phyloP scores from a whole-genome alignment of 495 filamentous ascomycete genomes.

The Aspergillus nanangensis region DNA sequence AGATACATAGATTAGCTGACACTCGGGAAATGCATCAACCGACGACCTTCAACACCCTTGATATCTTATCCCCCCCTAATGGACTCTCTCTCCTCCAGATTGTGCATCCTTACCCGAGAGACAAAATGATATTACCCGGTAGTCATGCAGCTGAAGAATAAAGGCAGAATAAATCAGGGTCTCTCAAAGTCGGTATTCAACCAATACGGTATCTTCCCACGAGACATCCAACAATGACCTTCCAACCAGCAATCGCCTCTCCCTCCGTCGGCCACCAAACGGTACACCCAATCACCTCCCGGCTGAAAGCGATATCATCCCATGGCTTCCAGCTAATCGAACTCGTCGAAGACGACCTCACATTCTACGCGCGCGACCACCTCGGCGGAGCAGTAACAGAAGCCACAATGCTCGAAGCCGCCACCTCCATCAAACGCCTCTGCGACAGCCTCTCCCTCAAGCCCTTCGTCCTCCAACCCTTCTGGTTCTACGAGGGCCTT shows the following conservation, averaged over 20 bases:
- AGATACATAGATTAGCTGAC: too few species aligned
- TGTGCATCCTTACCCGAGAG: too few species aligned
- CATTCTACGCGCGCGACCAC: slow-evolving; percentile 44
- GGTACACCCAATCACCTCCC: slow-evolving; percentile 49
- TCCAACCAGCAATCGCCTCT: slow-evolving; percentile 43
- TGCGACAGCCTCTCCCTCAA: slow-evolving; percentile 46
- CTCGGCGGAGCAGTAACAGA: slow-evolving; percentile 25
- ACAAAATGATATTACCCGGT: too few species aligned
- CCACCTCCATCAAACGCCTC: slow-evolving; percentile 16
- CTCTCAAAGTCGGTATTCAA: too few species aligned
- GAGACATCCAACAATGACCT: too few species aligned
- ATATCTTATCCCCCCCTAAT: too few species aligned
- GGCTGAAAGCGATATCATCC: slow-evolving; percentile 50
- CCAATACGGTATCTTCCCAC: too few species aligned
- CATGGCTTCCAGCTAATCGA: slow-evolving; percentile 59
- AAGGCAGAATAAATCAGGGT: too few species aligned
- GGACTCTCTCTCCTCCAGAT: too few species aligned
- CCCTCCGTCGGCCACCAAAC: slow-evolving; percentile 57
- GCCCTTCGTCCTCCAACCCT: slow-evolving; percentile 60
- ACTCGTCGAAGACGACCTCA: slow-evolving; percentile 64
- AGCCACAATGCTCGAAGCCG: neutral
- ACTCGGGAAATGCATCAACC: too few species aligned
- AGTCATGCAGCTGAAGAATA: too few species aligned
- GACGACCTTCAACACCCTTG: too few species aligned
- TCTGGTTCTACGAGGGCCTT: slow-evolving; percentile 63